Evolutionary conservation across 23 red algal species (phyloP).

Genomic region (Cyanidiococcus yangmingshanensis): DNA sequence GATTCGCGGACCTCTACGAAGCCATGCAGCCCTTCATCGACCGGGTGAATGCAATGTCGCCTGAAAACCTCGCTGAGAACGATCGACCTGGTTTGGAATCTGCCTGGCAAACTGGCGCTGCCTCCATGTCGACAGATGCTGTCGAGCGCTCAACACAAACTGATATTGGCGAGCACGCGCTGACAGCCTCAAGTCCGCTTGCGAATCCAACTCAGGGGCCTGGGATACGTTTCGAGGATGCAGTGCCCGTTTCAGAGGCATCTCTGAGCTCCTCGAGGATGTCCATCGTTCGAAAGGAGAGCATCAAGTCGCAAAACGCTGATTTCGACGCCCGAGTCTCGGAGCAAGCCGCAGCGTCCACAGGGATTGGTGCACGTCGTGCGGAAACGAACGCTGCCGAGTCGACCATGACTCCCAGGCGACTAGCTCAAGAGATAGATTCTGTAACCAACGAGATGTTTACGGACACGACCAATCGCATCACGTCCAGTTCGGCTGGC

Average conservation of each 20-base stretch:
- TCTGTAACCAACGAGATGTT: not conserved
- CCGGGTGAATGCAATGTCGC: not conserved
- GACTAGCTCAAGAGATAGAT: no score
- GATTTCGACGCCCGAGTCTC: not conserved
- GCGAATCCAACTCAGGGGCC: not conserved
- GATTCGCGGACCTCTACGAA: conserved; percentile 69
- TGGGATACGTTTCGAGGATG: not conserved
- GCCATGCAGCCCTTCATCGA: conserved; percentile 14
- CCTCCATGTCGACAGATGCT: no score
- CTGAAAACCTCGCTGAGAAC: not conserved
- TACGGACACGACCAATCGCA: not conserved
- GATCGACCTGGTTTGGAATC: not conserved
- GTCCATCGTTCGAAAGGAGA: no score
- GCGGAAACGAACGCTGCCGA: not conserved
- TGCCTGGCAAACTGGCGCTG: not conserved
- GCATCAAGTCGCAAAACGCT: not conserved
- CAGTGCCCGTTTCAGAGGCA: no score
- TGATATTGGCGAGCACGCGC: no score
- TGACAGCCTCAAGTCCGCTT: not conserved
- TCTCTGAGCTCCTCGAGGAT: not conserved
- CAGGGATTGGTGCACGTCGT: not conserved
- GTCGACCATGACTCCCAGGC: not conserved
- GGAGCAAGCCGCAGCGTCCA: not conserved
- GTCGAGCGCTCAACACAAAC: not conserved
- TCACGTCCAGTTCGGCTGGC: not conserved